Base-by-base conservation (phyloP, 2,329 filamentous ascomycete species). In the Aureobasidium sp. region DNA sequence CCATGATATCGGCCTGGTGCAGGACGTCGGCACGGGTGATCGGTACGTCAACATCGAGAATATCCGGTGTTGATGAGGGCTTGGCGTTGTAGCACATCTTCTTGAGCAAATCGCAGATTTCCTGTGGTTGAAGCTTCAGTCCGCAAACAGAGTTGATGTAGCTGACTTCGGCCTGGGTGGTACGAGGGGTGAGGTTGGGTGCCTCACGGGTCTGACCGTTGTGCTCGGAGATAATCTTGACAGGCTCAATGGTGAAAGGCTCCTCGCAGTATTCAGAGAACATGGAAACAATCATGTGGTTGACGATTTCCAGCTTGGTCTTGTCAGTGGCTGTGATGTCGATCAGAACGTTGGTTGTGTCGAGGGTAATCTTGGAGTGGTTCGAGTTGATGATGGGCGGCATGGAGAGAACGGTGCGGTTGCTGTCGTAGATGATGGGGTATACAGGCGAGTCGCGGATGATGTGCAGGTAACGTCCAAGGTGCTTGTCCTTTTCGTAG, bases 351-450 rank as follows among this genome's bases (percentile, higher is more conserved):
- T 99, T 97, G 72, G 84, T 93, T 63, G 92, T 97, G 73, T 95
- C 79, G 48, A 95, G 78, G 8, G 87, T 91, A 73, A 99, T 99
- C 78, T 99, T 99, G 70, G 92, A 97, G 77, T 94, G 92, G 71
- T 99, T 85, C 70, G 92, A 86, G 78, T 99, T 99, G 81, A 99
- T 99, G 69, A 99, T 97, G 21, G 94, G 94, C 1, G 94, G 94
- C 69, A 99, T 82, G 8, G 93, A 97, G 77, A 94, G 93, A 39
- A 99, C 91, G 48, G 84, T 85, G 47, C 86, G 83, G 72, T 96
- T 89, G 58, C 90, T 84, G 74, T 99, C 94, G 75, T 91, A 93
- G 71, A 99, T 96, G 71, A 96, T 91, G 27, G 94, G 94, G 74
- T 99, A 99, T 47, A 96, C 88, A 5, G 92, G 90, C 53, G 90